phyloP scores from a whole-genome alignment of 768 basidiomycete species.

The Lentinus tigrinus region DNA sequence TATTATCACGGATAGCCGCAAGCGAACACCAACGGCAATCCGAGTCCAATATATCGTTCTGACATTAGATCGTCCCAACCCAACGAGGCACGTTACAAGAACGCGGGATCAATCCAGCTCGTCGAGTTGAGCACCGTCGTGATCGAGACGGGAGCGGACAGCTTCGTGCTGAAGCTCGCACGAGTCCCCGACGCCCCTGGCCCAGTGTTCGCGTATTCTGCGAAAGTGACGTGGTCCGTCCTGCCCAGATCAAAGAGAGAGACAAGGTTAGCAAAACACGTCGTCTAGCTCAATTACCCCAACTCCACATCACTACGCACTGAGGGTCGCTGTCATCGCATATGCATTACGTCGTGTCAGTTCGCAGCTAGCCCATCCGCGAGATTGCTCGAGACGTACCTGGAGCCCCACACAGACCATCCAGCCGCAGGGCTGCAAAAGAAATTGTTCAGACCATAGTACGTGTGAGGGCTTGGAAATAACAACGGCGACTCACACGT shows the following conservation, averaged over 20 bases:
- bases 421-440: slow-evolving; percentile 21
- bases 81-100: slow-evolving; percentile 14
- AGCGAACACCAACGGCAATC: too few species aligned
- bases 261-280: too few species aligned
- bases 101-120: slow-evolving; percentile 21
- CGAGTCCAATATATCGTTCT: not conserved
- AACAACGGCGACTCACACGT: slow-evolving; percentile 17
- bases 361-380: not conserved
- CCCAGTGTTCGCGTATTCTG: slow-evolving; percentile 31
- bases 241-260: too few species aligned
- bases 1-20: too few species aligned
- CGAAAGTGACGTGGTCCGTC: slow-evolving; percentile 31
- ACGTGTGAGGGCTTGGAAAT: not conserved
- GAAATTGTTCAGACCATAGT: not conserved
- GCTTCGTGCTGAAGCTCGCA: slow-evolving; percentile 28
- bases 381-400: not conserved
- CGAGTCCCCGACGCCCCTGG: slow-evolving; percentile 20
- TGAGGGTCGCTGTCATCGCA: slow-evolving; percentile 19
- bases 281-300: too few species aligned
- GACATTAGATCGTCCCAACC: not conserved
- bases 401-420: slow-evolving; percentile 26
- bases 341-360: not conserved
- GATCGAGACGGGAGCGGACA: slow-evolving; percentile 22
- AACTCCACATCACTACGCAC: slow-evolving; percentile 11
- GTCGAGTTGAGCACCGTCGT: slow-evolving; percentile 22